These are phyloP conservation scores for Talaromyces nanjingensis DNA, from an alignment of 495 filamentous ascomycete genomes.

Conservation along the genomic window DNA sequence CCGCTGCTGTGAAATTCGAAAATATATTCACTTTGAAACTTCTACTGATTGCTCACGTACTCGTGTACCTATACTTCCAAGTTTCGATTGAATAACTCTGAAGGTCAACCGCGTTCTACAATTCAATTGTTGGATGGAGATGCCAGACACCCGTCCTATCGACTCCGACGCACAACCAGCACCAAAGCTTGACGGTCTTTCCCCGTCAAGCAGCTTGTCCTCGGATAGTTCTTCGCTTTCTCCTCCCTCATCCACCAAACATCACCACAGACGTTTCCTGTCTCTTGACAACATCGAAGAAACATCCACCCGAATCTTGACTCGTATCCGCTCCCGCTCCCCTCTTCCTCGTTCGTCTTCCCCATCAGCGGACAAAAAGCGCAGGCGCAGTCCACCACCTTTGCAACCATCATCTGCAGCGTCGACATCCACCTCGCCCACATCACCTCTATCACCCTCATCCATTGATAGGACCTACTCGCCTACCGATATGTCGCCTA, in stretches of 20 bases:
- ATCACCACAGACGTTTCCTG: constrained; percentile 1
- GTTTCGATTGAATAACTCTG: neutral
- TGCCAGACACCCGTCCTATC: constrained; percentile 7
- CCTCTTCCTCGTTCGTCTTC: constrained; percentile 4
- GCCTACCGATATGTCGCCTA: neutral
- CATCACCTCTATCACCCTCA: neutral
- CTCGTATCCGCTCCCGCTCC: constrained; percentile 7
- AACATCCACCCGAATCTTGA: neutral
- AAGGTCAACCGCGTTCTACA: neutral
- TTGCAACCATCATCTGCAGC: neutral
- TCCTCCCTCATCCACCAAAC: neutral
- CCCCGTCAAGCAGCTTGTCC: constrained; percentile 1
- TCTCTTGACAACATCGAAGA: constrained; percentile 4
- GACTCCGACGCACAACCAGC: constrained; percentile 2
- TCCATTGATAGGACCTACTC: neutral
- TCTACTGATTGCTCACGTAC: neutral
- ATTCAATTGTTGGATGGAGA: constrained; percentile 6
- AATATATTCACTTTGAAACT: neutral
- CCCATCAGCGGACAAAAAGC: neutral
- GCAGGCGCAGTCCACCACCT: constrained; percentile 1
- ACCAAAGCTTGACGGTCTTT: constrained; percentile 1
- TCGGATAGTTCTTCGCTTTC: neutral
- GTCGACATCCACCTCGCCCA: neutral
- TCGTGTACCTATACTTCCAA: neutral
- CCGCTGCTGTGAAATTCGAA: neutral